Evolutionary conservation across 257 asterid genomes (phyloP).

Genomic region (Solanum lignicaule): DNA sequence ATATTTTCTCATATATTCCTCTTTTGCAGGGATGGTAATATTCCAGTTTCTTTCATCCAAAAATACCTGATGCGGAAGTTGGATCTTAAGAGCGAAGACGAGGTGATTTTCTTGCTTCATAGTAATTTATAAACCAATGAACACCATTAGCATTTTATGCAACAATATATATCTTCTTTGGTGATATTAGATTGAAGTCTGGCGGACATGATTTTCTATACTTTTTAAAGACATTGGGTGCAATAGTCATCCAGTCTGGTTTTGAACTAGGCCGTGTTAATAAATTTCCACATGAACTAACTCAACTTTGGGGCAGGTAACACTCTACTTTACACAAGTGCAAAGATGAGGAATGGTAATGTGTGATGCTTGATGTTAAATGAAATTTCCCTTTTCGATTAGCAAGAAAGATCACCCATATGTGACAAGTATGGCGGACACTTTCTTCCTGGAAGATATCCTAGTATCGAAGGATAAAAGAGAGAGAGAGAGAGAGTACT

Average conservation of each 20-base stretch:
- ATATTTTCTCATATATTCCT: not conserved
- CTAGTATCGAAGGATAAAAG: not conserved
- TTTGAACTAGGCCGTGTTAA: not conserved
- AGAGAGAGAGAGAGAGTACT: not conserved
- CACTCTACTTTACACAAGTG: not conserved
- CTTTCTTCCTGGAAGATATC: not conserved
- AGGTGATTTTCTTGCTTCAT: slow-evolving; percentile 31
- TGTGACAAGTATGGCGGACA: not conserved
- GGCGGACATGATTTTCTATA: not conserved
- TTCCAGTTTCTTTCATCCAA: slow-evolving; percentile 67
- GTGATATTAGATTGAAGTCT: not conserved
- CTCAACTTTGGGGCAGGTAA: not conserved
- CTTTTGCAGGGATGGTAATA: slow-evolving; percentile 65
- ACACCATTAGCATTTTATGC: not conserved
- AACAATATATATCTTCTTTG: not conserved
- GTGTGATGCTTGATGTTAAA: not conserved
- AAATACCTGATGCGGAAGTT: slow-evolving; percentile 81
- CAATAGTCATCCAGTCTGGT: not conserved
- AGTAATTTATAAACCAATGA: not conserved
- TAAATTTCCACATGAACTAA: not conserved
- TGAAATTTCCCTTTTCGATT: not conserved
- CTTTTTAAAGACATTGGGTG: not conserved
- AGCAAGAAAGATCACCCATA: not conserved
- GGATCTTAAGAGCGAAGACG: slow-evolving; percentile 65
- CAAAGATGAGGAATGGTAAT: not conserved